Percentiles rank a stretch among this genome's conserved stretches.
Conservation (phyloP, 331 rosid species). For the Telfairia occidentalis region DNA sequence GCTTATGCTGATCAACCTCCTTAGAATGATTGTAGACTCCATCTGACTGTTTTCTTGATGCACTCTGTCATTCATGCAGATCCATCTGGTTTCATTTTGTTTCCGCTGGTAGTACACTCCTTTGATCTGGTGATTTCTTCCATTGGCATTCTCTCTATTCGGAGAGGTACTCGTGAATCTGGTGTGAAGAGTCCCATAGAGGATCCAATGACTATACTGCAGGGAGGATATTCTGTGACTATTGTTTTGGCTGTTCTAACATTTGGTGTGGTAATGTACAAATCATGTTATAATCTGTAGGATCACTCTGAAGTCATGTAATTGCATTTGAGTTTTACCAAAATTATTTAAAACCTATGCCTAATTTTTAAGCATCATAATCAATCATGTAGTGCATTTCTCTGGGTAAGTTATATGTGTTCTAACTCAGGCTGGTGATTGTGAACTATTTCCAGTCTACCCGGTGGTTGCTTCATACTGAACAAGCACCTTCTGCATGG, state of each 20-base stretch:
- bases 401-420: constrained; percentile 18
- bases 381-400: not conserved
- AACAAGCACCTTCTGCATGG: constrained; percentile 99
- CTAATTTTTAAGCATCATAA: constrained; percentile 1
- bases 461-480: constrained; percentile 90
- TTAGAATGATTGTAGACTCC: constrained; percentile 1
- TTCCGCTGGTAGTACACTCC: constrained; percentile 97
- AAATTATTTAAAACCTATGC: constrained; percentile 3
- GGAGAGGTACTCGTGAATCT: constrained; percentile 81
- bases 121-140: constrained; percentile 92
- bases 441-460: constrained; percentile 53
- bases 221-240: constrained; percentile 86
- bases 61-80: constrained; percentile 41
- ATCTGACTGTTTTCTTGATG: constrained; percentile 12
- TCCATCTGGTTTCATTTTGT: constrained; percentile 98
- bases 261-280: constrained; percentile 70
- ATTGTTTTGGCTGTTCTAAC: constrained; percentile 84
- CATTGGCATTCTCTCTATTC: constrained; percentile 76
- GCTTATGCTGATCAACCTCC: not conserved
- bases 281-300: not conserved
- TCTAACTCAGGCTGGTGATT: not conserved
- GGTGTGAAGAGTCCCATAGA: constrained; percentile 54
- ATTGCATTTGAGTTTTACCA: not conserved
- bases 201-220: constrained; percentile 95
- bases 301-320: not conserved